Conservation (phyloP, 176 grass and related monocot species). For the Phragmites australis region DNA sequence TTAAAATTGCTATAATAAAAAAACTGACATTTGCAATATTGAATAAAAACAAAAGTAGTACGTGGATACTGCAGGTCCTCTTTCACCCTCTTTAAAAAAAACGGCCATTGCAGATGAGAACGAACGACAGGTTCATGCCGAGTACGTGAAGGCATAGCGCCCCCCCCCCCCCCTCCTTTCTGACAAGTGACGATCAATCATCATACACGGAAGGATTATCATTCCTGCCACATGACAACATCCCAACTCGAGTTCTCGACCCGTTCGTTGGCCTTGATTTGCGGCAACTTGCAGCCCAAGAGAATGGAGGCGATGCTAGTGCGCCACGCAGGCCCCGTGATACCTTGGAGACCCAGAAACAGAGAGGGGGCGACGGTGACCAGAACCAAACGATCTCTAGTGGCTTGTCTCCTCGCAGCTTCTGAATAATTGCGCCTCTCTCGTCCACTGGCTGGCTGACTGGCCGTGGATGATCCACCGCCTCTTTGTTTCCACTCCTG, state of each 20-base stretch:
- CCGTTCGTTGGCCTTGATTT: background rate
- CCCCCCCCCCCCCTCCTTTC: no score
- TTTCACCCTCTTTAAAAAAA: no score
- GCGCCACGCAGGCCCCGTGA: conserved; percentile 6
- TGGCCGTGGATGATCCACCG: conserved; percentile 16
- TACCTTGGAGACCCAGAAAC: conserved; percentile 34
- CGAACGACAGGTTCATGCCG: conserved; percentile 4
- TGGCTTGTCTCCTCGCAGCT: background rate
- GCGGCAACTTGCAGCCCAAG: background rate
- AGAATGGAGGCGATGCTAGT: background rate
- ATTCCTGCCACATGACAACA: no score
- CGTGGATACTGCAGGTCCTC: no score
- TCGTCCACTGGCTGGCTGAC: background rate
- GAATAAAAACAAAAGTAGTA: no score
- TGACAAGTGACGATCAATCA: no score
- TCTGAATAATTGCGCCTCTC: background rate
- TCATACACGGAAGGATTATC: no score
- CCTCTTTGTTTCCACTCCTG: background rate
- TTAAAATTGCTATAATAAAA: no score
- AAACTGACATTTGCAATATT: no score
- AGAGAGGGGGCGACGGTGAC: background rate
- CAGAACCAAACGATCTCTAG: background rate
- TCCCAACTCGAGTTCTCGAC: no score
- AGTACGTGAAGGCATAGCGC: no score
- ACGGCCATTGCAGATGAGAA: no score